Conservation (phyloP, 495 filamentous ascomycete species). For the Talaromyces wortmannii region DNA sequence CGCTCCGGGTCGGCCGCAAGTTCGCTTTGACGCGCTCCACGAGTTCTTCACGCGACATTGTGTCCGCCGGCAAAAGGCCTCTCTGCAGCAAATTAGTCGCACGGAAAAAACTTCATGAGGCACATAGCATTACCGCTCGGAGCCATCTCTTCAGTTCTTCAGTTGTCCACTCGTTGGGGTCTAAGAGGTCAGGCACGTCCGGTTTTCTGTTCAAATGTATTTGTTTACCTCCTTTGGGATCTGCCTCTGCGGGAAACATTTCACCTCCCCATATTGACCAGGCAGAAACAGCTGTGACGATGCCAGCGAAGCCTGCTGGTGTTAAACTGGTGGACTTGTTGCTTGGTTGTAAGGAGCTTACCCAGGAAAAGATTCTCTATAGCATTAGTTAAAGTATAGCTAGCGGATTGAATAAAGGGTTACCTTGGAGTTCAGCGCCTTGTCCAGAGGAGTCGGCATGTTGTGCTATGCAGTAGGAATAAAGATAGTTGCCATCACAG, state of each 20-base stretch:
- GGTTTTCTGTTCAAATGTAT: too few relatives aligned
- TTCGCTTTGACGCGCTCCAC: slow-evolving; percentile 77
- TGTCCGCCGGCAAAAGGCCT: slow-evolving; percentile 58
- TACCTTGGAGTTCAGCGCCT: slow-evolving; percentile 74
- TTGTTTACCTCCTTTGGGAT: slow-evolving; percentile 64
- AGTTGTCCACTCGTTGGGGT: slow-evolving; percentile 65
- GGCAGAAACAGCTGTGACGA: slow-evolving; percentile 75
- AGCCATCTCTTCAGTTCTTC: slow-evolving; percentile 73
- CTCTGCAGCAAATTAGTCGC: slow-evolving; percentile 43
- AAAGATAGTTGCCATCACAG: neutral
- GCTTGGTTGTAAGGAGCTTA: slow-evolving; percentile 16
- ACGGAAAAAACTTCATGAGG: neutral
- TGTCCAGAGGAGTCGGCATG: slow-evolving; percentile 68
- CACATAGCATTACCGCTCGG: slow-evolving; percentile 45
- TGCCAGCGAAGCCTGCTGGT: slow-evolving; percentile 57
- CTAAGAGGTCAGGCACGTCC: slow-evolving; percentile 20
- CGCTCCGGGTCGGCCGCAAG: slow-evolving; percentile 41
- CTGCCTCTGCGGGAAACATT: slow-evolving; percentile 62
- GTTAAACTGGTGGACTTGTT: neutral
- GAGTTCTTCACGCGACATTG: slow-evolving; percentile 66
- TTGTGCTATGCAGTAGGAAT: neutral
- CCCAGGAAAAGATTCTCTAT: slow-evolving; percentile 51
- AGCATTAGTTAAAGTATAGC: slow-evolving; percentile 8
- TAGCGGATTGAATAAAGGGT: neutral
- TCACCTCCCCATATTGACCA: slow-evolving; percentile 82